A percentile compares a stretch with the other conserved stretches of the same genome.
phyloP scores from a whole-genome alignment of 2,329 filamentous ascomycete genomes.

The Sporothrix brunneoviolacea region DNA sequence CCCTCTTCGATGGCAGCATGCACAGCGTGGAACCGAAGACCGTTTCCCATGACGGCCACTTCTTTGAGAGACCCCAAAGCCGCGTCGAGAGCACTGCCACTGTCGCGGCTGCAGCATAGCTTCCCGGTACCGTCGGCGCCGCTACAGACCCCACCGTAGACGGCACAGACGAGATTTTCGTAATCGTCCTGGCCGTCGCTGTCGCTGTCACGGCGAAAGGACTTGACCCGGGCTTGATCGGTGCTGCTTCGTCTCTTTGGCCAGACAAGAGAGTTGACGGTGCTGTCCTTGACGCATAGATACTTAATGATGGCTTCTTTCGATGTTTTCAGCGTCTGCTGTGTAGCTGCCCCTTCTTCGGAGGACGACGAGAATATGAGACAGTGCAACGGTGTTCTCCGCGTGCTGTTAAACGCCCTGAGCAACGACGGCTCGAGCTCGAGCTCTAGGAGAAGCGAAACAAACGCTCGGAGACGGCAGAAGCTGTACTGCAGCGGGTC shows the following conservation, averaged over 20 bases:
- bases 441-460: neutral
- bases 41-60: neutral
- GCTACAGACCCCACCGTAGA: neutral
- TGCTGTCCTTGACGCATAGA: neutral
- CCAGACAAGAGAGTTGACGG: neutral
- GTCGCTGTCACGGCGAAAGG: neutral
- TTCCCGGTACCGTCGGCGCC: neutral
- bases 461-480: neutral
- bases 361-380: neutral
- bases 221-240: no score
- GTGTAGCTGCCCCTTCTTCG: neutral
- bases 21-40: conserved; percentile 1
- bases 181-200: neutral
- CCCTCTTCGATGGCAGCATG: conserved; percentile 1
- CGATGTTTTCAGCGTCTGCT: neutral
- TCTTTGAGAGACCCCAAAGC: neutral
- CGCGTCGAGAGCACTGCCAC: neutral
- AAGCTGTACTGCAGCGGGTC: neutral
- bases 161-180: neutral
- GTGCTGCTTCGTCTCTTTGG: neutral
- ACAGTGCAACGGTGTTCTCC: neutral
- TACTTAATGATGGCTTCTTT: conserved; percentile 2
- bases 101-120: conserved; percentile 2
- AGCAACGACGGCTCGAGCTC: neutral
- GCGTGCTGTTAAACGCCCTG: neutral